Conservation (phyloP, 345 rosid genomes). For the Dimocarpus longan region DNA sequence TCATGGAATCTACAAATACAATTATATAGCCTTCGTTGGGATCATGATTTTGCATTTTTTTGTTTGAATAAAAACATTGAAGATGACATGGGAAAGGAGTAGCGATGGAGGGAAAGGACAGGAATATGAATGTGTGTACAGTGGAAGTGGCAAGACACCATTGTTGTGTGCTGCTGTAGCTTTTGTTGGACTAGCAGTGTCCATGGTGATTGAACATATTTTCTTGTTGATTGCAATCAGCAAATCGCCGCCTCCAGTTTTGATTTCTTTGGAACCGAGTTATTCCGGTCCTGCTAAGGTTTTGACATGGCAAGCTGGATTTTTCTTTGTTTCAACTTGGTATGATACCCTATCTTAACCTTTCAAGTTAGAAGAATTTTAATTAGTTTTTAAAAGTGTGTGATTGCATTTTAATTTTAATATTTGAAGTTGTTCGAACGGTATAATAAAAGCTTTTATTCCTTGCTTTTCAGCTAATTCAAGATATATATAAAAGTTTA, state of each 20-base stretch:
- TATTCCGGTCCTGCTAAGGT: constrained; percentile 36
- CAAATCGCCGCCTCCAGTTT: constrained; percentile 53
- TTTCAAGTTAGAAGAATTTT: too few species aligned
- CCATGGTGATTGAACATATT: constrained; percentile 69
- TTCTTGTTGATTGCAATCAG: constrained; percentile 70
- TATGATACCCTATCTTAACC: constrained; percentile 21
- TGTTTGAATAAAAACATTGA: constrained; percentile 16
- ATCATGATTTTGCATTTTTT: background rate
- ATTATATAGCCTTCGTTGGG: background rate
- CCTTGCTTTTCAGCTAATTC: too few species aligned
- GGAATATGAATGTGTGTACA: constrained; percentile 61
- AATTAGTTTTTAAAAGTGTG: background rate
- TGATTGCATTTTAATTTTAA: too few species aligned
- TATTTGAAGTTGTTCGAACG: too few species aligned
- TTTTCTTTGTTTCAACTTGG: constrained; percentile 85
- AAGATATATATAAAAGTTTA: too few species aligned
- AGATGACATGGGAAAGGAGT: constrained; percentile 58
- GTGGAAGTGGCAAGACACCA: constrained; percentile 71
- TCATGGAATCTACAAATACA: background rate
- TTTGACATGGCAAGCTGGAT: constrained; percentile 69
- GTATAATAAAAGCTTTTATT: too few species aligned
- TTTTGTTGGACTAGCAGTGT: constrained; percentile 61
- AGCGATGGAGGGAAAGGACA: constrained; percentile 17
- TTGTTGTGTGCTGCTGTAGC: constrained; percentile 62
- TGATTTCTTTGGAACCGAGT: constrained; percentile 52